Evolutionary conservation across 2,329 filamentous ascomycete genomes (phyloP).

Genomic region (Herpomyces periplanetae): DNA sequence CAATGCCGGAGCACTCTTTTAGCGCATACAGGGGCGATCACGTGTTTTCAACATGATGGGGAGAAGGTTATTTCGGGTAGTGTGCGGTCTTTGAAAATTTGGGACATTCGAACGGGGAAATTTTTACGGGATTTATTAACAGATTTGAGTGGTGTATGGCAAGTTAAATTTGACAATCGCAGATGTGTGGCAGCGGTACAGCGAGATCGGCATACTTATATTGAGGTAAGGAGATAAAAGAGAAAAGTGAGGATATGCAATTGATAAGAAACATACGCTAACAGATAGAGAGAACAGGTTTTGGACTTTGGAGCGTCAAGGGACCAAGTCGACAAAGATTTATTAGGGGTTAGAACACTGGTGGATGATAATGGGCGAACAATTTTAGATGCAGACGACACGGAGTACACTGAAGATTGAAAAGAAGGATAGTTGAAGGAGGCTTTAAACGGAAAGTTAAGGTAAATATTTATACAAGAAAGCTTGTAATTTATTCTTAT

Average conservation of each 20-base stretch:
- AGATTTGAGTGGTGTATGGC: conserved; percentile 86
- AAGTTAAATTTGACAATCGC: conserved; percentile 84
- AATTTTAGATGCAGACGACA: no score
- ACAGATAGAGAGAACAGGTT: conserved; percentile 18
- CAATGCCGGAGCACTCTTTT: conserved; percentile 61
- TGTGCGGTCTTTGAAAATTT: conserved; percentile 89
- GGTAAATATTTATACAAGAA: no score
- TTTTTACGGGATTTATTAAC: conserved; percentile 73
- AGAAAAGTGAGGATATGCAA: no score
- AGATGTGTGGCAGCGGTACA: conserved; percentile 88
- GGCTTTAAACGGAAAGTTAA: no score
- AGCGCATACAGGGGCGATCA: conserved; percentile 85
- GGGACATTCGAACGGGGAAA: conserved; percentile 69
- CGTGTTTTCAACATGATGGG: conserved; percentile 88
- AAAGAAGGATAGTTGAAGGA: no score
- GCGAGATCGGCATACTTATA: conserved; percentile 59
- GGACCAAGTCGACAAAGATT: no score
- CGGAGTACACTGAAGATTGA: no score
- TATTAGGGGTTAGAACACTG: no score
- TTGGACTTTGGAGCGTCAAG: conserved; percentile 82
- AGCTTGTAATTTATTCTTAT: no score
- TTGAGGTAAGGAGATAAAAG: conserved; percentile 82
- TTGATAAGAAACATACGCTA: no score
- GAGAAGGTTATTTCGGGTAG: conserved; percentile 88
- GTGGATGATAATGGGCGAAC: no score